Conservation (phyloP, 2,329 filamentous ascomycete genomes). For the Aspergillus sp. region DNA sequence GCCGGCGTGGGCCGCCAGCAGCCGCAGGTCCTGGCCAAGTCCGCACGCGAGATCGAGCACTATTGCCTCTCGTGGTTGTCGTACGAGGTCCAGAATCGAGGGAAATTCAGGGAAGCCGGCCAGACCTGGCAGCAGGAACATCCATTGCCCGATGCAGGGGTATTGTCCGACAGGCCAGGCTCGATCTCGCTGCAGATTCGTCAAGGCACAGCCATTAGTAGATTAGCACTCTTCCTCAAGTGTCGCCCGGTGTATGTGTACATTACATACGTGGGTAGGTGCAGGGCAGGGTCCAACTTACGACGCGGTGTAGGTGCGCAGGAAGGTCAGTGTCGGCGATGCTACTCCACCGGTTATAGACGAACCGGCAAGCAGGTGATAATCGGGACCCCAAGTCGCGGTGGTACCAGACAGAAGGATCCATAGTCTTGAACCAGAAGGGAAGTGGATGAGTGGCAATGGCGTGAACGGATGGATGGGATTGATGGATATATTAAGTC, state of each 20-base stretch:
- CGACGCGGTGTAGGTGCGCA: neutral
- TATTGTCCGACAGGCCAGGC: too few species aligned
- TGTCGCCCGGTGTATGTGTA: neutral
- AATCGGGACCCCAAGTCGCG: neutral
- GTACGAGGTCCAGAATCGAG: neutral
- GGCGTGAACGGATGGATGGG: neutral
- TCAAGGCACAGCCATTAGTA: neutral
- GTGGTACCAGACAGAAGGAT: slow-evolving; percentile 1
- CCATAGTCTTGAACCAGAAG: neutral
- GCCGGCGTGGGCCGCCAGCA: neutral
- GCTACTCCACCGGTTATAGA: neutral
- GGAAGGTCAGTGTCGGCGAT: neutral
- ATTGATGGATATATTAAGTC: neutral
- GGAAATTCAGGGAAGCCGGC: too few species aligned
- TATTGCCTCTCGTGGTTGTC: neutral
- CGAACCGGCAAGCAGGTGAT: neutral
- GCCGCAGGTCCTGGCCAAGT: too few species aligned
- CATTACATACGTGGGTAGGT: neutral
- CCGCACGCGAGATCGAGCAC: too few species aligned
- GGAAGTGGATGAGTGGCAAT: neutral
- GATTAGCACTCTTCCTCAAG: neutral
- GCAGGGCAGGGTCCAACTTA: neutral
- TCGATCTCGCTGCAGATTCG: neutral
- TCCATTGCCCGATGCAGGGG: too few species aligned
- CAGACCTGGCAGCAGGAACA: too few species aligned